Evolutionary conservation across 116 monocot species (phyloP).

Genomic region (Trichopus zeylanicus): DNA sequence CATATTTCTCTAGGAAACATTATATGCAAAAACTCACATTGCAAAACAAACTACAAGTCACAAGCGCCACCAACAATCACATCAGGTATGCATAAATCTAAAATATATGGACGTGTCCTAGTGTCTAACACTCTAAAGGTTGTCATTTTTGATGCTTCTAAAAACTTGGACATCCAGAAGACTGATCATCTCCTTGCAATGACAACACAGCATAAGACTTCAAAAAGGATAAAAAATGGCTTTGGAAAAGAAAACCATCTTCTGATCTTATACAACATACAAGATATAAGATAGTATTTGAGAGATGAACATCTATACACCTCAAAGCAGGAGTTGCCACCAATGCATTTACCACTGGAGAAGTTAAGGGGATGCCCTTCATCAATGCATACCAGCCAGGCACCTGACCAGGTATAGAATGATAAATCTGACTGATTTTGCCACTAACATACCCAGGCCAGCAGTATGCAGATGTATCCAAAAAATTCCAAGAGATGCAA

Average conservation of each 20-base stretch:
- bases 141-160: too few relatives aligned
- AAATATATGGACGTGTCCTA: too few relatives aligned
- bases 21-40: neutral
- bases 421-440: slow-evolving; percentile 56
- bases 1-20: neutral
- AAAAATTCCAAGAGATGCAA: slow-evolving; percentile 81
- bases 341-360: slow-evolving; percentile 61
- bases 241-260: neutral
- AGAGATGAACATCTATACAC: slow-evolving; percentile 25
- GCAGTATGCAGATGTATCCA: slow-evolving; percentile 88
- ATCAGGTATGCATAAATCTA: too few relatives aligned
- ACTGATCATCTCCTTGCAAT: too few relatives aligned
- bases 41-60: slow-evolving; percentile 6
- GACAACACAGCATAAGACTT: too few relatives aligned
- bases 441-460: slow-evolving; percentile 84
- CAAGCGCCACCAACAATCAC: neutral
- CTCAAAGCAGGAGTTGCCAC: slow-evolving; percentile 76
- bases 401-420: slow-evolving; percentile 41
- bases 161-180: too few relatives aligned
- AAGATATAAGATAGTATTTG: neutral
- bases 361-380: slow-evolving; percentile 66
- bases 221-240: too few relatives aligned
- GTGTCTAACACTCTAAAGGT: too few relatives aligned
- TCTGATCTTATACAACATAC: neutral
- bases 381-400: slow-evolving; percentile 80